Conservation (phyloP, 176 grass and related monocot species). For the Avena eriantha region DNA sequence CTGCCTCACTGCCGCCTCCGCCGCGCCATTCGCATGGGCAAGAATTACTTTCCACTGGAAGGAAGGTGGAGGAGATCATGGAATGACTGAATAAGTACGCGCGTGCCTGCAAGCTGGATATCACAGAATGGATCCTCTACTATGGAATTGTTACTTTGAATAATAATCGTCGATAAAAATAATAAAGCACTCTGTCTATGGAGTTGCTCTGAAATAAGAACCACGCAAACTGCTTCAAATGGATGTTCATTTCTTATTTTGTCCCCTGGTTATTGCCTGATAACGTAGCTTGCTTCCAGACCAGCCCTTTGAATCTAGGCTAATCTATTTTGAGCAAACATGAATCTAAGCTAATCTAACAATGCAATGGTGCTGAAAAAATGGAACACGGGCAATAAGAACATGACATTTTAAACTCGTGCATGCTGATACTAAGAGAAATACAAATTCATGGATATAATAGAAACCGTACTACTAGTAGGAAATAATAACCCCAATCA, state of each 20-base stretch:
- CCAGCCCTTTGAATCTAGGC: neutral
- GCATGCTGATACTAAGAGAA: neutral
- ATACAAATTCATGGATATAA: slow-evolving; percentile 22
- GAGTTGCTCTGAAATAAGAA: neutral
- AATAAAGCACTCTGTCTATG: too few species aligned
- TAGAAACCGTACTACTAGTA: slow-evolving; percentile 1
- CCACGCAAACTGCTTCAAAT: neutral
- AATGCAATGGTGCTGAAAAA: neutral
- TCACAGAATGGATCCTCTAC: neutral
- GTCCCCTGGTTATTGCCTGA: neutral
- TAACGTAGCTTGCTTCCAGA: neutral
- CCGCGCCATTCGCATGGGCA: too few species aligned
- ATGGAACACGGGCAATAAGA: neutral
- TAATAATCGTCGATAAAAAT: too few species aligned
- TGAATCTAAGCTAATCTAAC: neutral
- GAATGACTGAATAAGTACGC: too few species aligned
- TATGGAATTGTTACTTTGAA: neutral
- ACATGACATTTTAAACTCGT: neutral
- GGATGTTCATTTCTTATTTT: neutral
- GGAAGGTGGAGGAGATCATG: too few species aligned
- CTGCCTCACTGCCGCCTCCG: too few species aligned
- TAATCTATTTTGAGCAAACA: neutral
- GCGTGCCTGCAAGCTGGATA: too few species aligned
- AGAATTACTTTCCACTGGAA: too few species aligned
- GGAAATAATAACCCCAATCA: slow-evolving; percentile 24